Evolutionary conservation across 176 grass and related monocot species (phyloP).

Genomic region (Aegilops tauschii): DNA sequence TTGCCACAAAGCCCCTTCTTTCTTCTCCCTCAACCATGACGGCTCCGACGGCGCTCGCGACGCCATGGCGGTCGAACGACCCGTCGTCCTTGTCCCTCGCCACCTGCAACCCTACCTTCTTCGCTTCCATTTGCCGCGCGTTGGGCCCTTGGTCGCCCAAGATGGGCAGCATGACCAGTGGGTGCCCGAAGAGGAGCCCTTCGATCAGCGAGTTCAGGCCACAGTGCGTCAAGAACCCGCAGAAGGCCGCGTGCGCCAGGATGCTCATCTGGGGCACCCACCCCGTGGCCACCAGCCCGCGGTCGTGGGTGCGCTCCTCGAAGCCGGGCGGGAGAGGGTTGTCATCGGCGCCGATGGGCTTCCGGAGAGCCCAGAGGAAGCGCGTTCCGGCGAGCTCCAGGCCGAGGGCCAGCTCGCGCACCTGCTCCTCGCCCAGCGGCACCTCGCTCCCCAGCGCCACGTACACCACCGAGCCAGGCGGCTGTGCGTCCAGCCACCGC

Average conservation of each 20-base stretch:
- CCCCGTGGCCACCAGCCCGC: background rate
- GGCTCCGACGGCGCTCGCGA: background rate
- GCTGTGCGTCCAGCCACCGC: background rate
- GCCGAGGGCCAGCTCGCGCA: background rate
- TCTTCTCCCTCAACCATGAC: background rate
- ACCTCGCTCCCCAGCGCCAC: constrained; percentile 1
- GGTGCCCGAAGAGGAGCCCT: background rate
- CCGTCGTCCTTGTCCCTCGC: background rate
- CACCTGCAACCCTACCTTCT: background rate
- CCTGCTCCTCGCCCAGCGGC: background rate
- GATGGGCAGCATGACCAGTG: background rate
- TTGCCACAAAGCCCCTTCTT: background rate
- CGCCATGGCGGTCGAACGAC: background rate
- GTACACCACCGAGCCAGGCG: background rate
- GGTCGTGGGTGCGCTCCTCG: background rate
- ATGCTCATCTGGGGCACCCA: background rate
- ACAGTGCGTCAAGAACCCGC: background rate
- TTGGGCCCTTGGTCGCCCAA: background rate
- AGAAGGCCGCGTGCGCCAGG: background rate
- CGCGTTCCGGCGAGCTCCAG: background rate
- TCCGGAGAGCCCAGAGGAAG: background rate
- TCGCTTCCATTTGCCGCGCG: background rate
- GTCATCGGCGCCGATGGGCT: background rate
- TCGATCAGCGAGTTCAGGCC: background rate
- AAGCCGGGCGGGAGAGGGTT: background rate